phyloP scores from a whole-genome alignment of 163 green algal genomes.

The Trebouxiophyceae sp. region DNA sequence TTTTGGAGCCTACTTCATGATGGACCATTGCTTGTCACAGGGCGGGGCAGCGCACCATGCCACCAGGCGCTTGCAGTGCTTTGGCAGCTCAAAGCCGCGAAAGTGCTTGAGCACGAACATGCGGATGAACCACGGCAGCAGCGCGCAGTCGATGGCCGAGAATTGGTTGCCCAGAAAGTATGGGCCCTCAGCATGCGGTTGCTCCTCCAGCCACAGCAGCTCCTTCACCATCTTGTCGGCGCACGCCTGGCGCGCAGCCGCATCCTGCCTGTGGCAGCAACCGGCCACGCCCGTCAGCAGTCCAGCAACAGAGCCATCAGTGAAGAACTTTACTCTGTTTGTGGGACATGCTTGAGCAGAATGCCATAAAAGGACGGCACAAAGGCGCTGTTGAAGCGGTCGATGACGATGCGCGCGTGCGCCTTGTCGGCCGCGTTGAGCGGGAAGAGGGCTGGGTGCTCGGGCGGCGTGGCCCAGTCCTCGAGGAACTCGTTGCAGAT shows the following conservation, averaged over 20 bases:
- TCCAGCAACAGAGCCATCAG: no score
- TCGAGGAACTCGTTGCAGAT: constrained; percentile 28
- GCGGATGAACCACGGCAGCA: constrained; percentile 34
- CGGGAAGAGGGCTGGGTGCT: constrained; percentile 20
- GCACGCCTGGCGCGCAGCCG: constrained; percentile 2
- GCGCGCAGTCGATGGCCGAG: constrained; percentile 20
- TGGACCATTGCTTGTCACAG: not conserved
- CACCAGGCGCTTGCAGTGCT: not conserved
- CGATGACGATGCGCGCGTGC: constrained; percentile 22
- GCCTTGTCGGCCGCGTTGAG: constrained; percentile 17
- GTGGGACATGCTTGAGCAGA: constrained; percentile 25
- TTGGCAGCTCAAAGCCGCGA: constrained; percentile 7
- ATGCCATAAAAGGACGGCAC: constrained; percentile 35
- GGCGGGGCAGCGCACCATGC: not conserved
- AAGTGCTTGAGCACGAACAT: constrained; percentile 21
- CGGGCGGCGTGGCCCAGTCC: constrained; percentile 1
- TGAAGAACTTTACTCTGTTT: no score
- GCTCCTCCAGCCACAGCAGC: constrained; percentile 20
- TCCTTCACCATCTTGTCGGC: constrained; percentile 11
- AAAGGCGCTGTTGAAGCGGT: constrained; percentile 29
- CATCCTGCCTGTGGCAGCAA: constrained; percentile 13
- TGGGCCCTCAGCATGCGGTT: constrained; percentile 12
- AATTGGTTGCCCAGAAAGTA: constrained; percentile 22
- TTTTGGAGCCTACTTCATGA: no score
- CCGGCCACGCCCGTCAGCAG: no score